Evolutionary conservation across 371 early-diverging fungal genomes (phyloP), one percentile per base, ranked within the genome.

Genomic region (Massospora cicadina): DNA sequence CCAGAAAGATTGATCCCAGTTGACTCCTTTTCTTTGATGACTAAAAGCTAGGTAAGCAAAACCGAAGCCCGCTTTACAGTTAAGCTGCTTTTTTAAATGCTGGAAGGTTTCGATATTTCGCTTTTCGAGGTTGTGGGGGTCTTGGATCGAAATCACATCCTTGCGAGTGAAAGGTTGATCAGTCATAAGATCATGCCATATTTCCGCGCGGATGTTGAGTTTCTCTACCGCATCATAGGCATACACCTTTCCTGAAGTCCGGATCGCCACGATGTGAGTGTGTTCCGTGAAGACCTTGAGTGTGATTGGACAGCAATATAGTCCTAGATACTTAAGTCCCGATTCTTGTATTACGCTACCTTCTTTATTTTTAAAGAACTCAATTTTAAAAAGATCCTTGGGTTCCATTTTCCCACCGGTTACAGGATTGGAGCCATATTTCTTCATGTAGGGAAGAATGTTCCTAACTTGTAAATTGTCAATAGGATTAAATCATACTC

Each of bases 191-290:
- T 97, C 98, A 55, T 71, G 76, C 91, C 87, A 91, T 66, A 86
- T 74, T 63, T 87, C 89, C 1, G 85, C 77, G 67, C 89, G 87
- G 67, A 88, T 80, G 69, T 92, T 93, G 29, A 95, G 77, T 68
- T 85, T 76, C 60, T 93, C 89, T 59, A 97, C 77, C 0, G 93
- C 87, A 43, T 90, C 90, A 67, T 77, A 90, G 1, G 89, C 79
- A 75, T 83, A 95, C 0, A 95, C 95, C 58, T 95, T 85, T 60
- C 95, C 95, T 3, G 89, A 82, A 0, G 87, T 76, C 59, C 78
- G 82, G 71, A 92, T 84, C 33, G 92, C 93, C 0, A 90, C 95
- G 66, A 95, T 95, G 55, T 90, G 88, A 0, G 94, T 85, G 70
- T 87, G 81, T 63, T 89, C 89, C 26, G 82, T 84, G 69, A 97